Base-by-base conservation (phyloP, 441 rosid species). In the Mallotus japonicus region DNA sequence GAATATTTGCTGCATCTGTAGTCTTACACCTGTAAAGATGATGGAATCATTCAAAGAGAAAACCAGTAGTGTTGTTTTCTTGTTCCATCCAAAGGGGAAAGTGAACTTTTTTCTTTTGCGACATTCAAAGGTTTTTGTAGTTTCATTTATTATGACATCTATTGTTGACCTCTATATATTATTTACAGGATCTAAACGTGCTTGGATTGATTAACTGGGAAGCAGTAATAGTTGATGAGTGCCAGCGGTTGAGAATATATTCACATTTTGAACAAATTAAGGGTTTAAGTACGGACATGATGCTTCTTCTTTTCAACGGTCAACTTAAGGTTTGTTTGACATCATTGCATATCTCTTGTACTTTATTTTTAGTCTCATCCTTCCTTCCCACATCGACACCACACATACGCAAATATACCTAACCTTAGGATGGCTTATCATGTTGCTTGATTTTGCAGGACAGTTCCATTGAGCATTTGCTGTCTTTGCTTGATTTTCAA, bases 211-310 rank as follows among this genome's bases (percentile, higher is more conserved):
- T 77, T 63, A 78, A 74, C 72, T 88, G 92, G 92, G 87, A 84
- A 71, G 83, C 82, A 60, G 28, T 88, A 60, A 76, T 87, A 61
- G 74, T 88, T 71, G 90, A 88, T 75, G 90, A 83, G 58, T 84
- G 86, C 76, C 90, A 85, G 68, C 73, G 69, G 56, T 56, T 79
- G 11, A 71, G 70, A 40, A 73, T 80, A 64, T 54, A 70, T 49
- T 66, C 78, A 10, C 76, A 75, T 69, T 72, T 79, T 78, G 81
- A 79, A 69, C 75, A 83, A 66, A 60, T 89, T 70, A 85, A 82
- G 80, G 61, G 71, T 72, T 75, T 87, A 59, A 78, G 69, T 17
- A 77, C 85, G 57, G 73, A 74, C 44, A 82, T 76, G 86, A 82
- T 86, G 78, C 80, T 85, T 77, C 85, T 87, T 57, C 85, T 85